phyloP scores from a whole-genome alignment of 179 eudicot genomes.

The Beta corolliflora region DNA sequence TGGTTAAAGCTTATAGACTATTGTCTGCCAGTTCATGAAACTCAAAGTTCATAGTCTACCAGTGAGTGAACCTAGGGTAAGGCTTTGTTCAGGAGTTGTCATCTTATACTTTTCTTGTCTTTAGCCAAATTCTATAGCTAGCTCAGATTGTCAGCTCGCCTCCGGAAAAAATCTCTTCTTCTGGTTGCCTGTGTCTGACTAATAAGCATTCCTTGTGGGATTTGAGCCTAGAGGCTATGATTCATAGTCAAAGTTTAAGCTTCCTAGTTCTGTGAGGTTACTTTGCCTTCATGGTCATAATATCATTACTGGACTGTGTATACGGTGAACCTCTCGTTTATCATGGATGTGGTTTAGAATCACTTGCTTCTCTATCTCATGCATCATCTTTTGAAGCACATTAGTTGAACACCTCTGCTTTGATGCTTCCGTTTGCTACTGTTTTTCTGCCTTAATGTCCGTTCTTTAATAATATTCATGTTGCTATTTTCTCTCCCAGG shows the following conservation, averaged over 20 bases:
- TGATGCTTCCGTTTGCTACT: background rate
- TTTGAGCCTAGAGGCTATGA: background rate
- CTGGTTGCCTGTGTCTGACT: background rate
- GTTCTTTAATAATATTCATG: no score
- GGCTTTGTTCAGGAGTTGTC: background rate
- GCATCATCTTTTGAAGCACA: background rate
- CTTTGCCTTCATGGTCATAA: background rate
- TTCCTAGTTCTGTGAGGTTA: no score
- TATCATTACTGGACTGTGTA: background rate
- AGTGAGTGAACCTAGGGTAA: background rate
- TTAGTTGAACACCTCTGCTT: background rate
- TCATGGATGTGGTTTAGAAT: background rate
- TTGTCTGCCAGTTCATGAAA: background rate
- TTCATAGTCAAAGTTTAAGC: background rate
- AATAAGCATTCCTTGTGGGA: background rate
- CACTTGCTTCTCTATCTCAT: background rate
- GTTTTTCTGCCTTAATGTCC: background rate
- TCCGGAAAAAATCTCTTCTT: background rate
- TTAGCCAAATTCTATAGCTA: background rate
- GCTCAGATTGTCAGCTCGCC: background rate
- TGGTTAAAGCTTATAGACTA: background rate
- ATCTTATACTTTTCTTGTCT: background rate
- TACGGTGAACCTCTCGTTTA: background rate
- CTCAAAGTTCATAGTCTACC: background rate
- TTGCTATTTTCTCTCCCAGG: conserved; percentile 41